A percentile compares a stretch with the other conserved stretches of the same genome.
Conservation (phyloP, 192 early-diverging fungal species). For the Pilaira anomala region DNA sequence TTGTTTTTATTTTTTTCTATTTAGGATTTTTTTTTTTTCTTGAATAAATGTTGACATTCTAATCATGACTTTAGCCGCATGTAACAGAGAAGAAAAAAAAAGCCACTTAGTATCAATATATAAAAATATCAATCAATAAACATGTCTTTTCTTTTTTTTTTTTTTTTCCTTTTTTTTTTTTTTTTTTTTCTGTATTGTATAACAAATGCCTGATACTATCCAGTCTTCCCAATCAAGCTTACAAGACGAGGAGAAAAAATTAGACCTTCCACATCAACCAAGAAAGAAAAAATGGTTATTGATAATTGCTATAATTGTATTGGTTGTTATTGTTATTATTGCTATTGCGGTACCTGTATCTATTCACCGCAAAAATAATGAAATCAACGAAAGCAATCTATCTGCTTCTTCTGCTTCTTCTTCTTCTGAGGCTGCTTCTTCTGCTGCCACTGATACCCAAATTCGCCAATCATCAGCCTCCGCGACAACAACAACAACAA, state of each 20-base stretch:
- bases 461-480: background rate
- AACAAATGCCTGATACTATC: background rate
- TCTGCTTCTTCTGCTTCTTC: too few species aligned
- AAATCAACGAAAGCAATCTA: too few species aligned
- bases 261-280: background rate
- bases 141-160: too few species aligned
- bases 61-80: slow-evolving; percentile 8
- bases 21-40: background rate
- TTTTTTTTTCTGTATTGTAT: background rate
- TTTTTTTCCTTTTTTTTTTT: slow-evolving; percentile 4
- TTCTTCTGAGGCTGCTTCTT: too few species aligned
- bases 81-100: background rate
- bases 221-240: background rate
- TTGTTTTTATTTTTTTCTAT: background rate
- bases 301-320: background rate
- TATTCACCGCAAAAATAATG: background rate
- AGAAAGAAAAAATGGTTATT: background rate
- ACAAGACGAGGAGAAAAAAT: slow-evolving; percentile 4
- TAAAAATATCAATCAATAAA: too few species aligned
- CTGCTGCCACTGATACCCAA: too few species aligned
- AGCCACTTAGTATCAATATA: background rate
- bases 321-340: background rate
- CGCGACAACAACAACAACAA: background rate
- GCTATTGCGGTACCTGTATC: slow-evolving; percentile 9
- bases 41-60: too few species aligned